A percentile compares a stretch with the other conserved stretches of the same genome.
phyloP scores from a whole-genome alignment of 2,329 filamentous ascomycete genomes.

The Zasmidium cellare region DNA sequence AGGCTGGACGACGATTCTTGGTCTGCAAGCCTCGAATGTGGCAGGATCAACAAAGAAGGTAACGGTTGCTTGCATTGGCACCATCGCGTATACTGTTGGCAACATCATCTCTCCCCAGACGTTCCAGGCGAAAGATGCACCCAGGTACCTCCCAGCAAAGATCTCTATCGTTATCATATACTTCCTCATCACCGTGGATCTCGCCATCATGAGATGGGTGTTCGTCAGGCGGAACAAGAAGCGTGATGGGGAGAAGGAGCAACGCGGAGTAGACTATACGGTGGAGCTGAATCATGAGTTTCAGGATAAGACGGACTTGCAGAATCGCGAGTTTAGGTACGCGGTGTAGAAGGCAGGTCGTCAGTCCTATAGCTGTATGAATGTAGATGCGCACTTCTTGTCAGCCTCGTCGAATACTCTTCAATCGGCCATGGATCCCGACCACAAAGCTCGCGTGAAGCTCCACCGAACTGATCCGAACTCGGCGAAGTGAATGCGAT shows the following conservation, averaged over 20 bases:
- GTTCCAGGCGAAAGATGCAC: conserved; percentile 2
- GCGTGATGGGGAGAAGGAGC: not conserved
- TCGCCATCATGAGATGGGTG: not conserved
- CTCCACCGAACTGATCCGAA: not conserved
- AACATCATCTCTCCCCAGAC: conserved; percentile 1
- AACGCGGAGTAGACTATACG: not conserved
- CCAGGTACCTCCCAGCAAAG: not conserved
- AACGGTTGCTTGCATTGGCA: not conserved
- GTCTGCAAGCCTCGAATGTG: conserved; percentile 1
- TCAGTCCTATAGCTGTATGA: no score
- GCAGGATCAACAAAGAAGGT: not conserved
- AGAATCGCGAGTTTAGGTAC: not conserved
- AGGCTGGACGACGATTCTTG: not conserved
- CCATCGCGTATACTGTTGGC: not conserved
- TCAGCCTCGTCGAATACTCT: no score
- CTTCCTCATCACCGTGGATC: not conserved
- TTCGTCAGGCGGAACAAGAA: not conserved
- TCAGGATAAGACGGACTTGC: not conserved
- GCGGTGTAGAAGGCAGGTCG: not conserved
- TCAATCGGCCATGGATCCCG: not conserved
- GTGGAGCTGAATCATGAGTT: not conserved
- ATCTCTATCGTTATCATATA: conserved; percentile 2
- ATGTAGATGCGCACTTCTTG: no score
- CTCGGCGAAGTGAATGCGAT: not conserved
- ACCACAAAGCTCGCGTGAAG: not conserved